Percentiles rank a stretch among this genome's conserved stretches.
Evolutionary conservation across 495 filamentous ascomycete species (phyloP).

Genomic region (Sabuloglossum arenarium): DNA sequence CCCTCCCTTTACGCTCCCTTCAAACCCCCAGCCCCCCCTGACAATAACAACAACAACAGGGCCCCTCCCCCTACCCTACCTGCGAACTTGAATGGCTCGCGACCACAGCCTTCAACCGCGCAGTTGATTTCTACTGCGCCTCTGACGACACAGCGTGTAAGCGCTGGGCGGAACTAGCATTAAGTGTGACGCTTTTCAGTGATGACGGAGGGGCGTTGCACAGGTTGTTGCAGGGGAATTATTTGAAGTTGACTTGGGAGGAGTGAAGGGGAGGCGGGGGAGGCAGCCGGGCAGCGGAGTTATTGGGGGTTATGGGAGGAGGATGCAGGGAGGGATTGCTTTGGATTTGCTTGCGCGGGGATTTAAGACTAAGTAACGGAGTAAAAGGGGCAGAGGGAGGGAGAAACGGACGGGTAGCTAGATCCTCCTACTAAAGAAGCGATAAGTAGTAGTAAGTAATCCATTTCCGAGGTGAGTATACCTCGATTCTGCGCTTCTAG

Average conservation of each 20-base stretch:
- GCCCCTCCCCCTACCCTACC: slow-evolving; percentile 29
- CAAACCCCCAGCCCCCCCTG: not conserved
- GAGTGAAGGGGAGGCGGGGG: no score
- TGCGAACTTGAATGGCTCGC: slow-evolving; percentile 65
- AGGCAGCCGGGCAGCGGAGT: no score
- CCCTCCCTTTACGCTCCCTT: not conserved
- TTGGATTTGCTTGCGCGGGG: no score
- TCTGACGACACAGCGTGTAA: slow-evolving; percentile 33
- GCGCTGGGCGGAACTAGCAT: slow-evolving; percentile 44
- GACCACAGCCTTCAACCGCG: slow-evolving; percentile 51
- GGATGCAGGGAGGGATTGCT: no score
- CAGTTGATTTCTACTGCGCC: slow-evolving; percentile 45
- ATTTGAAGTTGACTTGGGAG: slow-evolving; percentile 28
- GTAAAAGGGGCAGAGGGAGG: no score
- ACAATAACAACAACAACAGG: not conserved
- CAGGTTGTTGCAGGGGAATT: slow-evolving; percentile 29
- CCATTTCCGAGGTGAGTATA: no score
- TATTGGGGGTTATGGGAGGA: no score
- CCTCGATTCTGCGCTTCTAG: no score
- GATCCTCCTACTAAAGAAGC: no score
- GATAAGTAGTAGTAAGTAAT: no score
- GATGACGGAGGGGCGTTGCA: slow-evolving; percentile 30
- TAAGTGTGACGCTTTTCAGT: slow-evolving; percentile 36
- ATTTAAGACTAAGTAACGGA: no score
- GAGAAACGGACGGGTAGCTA: no score